Conservation (phyloP, 2,329 filamentous ascomycete genomes). For the Cordyceps cicadae region DNA sequence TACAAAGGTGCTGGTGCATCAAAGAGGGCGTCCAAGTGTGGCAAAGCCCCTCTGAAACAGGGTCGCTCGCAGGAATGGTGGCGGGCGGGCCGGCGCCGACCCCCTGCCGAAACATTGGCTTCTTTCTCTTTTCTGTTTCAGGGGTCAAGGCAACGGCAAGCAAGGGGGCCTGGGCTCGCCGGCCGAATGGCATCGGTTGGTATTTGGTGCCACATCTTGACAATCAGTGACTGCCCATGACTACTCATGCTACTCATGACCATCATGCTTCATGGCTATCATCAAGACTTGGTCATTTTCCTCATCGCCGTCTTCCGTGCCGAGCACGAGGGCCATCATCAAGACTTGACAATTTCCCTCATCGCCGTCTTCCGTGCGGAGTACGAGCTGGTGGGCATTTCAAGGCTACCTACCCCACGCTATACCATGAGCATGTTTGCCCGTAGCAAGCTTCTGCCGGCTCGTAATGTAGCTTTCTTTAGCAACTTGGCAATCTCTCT, state of each 20-base stretch:
- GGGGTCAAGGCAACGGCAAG: not conserved
- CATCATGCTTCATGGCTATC: too few species aligned
- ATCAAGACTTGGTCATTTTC: not conserved
- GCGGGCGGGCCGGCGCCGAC: not conserved
- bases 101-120: not conserved
- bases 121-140: not conserved
- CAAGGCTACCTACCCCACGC: conserved; percentile 1
- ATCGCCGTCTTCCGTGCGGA: not conserved
- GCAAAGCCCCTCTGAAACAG: conserved; percentile 1
- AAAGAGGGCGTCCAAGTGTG: not conserved
- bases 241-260: too few species aligned
- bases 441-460: not conserved
- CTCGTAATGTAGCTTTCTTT: conserved; percentile 2
- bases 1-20: too few species aligned
- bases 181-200: not conserved
- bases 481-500: conserved; percentile 9
- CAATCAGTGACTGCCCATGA: too few species aligned
- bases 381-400: not conserved
- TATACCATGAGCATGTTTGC: not conserved
- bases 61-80: not conserved
- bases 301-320: not conserved
- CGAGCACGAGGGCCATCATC: too few species aligned
- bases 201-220: too few species aligned
- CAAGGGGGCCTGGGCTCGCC: not conserved
- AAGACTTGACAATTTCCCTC: not conserved